Percentiles rank a stretch among this genome's conserved stretches.
These are phyloP conservation scores for Thalassia testudinum DNA, from an alignment of 116 monocot genomes.

Conservation along the genomic window DNA sequence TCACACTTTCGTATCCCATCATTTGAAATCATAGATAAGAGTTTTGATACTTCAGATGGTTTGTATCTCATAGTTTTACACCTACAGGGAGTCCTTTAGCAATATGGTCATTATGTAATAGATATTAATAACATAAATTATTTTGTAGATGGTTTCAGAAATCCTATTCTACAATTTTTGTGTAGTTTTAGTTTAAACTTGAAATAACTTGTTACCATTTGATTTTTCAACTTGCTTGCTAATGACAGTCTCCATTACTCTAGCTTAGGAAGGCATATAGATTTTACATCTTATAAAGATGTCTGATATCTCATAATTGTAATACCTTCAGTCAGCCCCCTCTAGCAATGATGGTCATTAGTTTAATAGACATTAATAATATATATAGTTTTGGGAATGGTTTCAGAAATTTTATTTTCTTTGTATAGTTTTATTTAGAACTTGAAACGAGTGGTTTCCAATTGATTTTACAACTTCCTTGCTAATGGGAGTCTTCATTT, in stretches of 20 bases:
- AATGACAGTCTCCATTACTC: not conserved
- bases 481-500: too few relatives aligned
- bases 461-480: not conserved
- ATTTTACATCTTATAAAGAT: not conserved
- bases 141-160: not conserved
- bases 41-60: too few relatives aligned
- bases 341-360: not conserved
- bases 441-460: too few relatives aligned
- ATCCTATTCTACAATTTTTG: not conserved
- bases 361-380: not conserved
- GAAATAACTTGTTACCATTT: not conserved
- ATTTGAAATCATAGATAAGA: too few relatives aligned
- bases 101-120: not conserved
- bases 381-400: not conserved
- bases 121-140: not conserved
- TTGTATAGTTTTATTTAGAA: not conserved
- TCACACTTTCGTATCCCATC: too few relatives aligned
- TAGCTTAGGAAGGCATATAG: not conserved
- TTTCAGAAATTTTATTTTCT: not conserved
- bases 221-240: not conserved
- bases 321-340: not conserved
- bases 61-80: too few relatives aligned
- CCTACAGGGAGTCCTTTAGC: too few relatives aligned
- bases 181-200: not conserved
- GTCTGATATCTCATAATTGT: not conserved